Evolutionary conservation across 768 basidiomycete genomes (phyloP).

Genomic region (Mycena venus): DNA sequence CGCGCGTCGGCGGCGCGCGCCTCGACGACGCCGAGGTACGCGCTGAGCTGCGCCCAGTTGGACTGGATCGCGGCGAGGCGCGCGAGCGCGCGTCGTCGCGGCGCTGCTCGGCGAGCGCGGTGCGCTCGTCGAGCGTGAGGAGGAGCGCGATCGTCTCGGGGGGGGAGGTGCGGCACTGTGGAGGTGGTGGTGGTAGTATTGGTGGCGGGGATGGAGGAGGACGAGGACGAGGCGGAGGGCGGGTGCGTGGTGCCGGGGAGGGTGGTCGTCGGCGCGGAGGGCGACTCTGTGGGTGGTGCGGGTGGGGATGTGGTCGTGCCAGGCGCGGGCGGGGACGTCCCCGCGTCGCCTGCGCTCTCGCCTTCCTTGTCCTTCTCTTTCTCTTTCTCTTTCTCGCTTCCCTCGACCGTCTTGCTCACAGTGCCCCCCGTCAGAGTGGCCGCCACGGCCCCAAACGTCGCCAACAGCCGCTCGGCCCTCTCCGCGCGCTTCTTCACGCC

Average conservation of each 20-base stretch:
- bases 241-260: too few relatives aligned
- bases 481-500: conserved; percentile 60
- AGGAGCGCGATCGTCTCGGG: conserved; percentile 31
- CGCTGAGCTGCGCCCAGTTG: conserved; percentile 64
- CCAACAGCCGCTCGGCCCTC: conserved; percentile 63
- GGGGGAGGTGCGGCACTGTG: conserved; percentile 43
- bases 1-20: conserved; percentile 64
- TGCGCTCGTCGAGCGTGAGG: conserved; percentile 63
- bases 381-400: not conserved
- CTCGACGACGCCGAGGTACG: conserved; percentile 61
- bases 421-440: not conserved
- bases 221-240: not conserved
- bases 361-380: not conserved
- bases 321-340: too few relatives aligned
- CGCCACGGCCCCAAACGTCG: conserved; percentile 36
- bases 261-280: too few relatives aligned
- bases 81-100: conserved; percentile 67
- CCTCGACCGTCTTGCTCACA: not conserved
- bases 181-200: conserved; percentile 46
- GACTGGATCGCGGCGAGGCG: conserved; percentile 54
- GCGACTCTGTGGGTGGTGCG: too few relatives aligned
- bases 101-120: conserved; percentile 62
- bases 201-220: conserved; percentile 16
- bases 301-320: too few relatives aligned
- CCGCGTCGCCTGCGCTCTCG: too few relatives aligned